Conservation (phyloP, 495 filamentous ascomycete species). For the Lindgomyces ingoldianus region DNA sequence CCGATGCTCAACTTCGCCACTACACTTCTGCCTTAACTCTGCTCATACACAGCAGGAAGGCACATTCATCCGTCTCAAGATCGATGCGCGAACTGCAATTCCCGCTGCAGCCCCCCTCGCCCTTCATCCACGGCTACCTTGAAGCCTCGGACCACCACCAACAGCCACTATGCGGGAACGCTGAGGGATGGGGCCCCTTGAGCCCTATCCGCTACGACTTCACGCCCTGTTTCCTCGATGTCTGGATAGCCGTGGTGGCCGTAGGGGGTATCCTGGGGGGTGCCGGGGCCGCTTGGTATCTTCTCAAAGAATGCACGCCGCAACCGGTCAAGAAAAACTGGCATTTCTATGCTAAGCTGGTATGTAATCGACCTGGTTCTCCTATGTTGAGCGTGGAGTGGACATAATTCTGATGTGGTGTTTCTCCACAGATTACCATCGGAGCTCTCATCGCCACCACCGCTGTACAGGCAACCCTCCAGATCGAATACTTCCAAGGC, state of each 20-base stretch:
- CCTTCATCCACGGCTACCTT: constrained; percentile 40
- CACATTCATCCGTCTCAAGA: constrained; percentile 1
- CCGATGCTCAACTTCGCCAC: background rate
- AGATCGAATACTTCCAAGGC: constrained; percentile 68
- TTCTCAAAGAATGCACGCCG: constrained; percentile 65
- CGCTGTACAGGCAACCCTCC: constrained; percentile 71
- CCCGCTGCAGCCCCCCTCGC: constrained; percentile 26
- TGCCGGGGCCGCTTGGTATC: constrained; percentile 70
- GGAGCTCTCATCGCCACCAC: constrained; percentile 66
- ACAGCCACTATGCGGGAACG: constrained; percentile 80
- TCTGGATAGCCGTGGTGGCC: constrained; percentile 75
- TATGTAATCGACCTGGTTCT: constrained; percentile 49
- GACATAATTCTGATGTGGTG: constrained; percentile 1
- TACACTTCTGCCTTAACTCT: constrained; percentile 18
- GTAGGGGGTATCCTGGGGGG: constrained; percentile 75
- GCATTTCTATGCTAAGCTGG: constrained; percentile 94
- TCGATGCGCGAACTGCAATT: constrained; percentile 34
- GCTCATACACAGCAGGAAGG: constrained; percentile 8
- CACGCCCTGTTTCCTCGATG: constrained; percentile 93
- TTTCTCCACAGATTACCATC: constrained; percentile 64
- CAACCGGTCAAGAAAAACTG: constrained; percentile 76
- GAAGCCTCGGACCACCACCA: constrained; percentile 26
- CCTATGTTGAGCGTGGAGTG: too few relatives aligned
- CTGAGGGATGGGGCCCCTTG: constrained; percentile 93
- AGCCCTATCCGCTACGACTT: constrained; percentile 83